Conservation (phyloP, 768 basidiomycete species). For the Hygrophorus pudorinus region DNA sequence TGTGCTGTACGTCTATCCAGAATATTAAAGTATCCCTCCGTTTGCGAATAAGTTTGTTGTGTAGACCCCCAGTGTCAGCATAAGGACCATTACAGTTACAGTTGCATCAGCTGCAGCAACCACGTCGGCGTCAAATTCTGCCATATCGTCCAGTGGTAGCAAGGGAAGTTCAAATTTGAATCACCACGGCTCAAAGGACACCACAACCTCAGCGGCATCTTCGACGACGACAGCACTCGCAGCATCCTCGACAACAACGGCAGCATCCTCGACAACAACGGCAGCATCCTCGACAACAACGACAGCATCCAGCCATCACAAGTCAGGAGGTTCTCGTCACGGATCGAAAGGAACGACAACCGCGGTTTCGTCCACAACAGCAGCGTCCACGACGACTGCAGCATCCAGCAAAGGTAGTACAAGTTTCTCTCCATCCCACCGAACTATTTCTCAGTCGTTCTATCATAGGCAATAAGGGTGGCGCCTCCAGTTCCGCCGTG, state of each 20-base stretch:
- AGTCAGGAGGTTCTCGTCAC: no score
- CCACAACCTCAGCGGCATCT: no score
- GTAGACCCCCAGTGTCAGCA: slow-evolving; percentile 13
- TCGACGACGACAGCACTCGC: no score
- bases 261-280: no score
- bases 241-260: no score
- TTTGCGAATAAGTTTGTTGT: slow-evolving; percentile 5
- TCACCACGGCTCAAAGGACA: no score
- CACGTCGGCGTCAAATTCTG: not conserved
- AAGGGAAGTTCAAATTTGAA: no score
- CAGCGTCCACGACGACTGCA: not conserved
- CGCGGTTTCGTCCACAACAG: not conserved
- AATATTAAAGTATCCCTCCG: slow-evolving; percentile 1
- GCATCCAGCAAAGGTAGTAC: slow-evolving; percentile 4
- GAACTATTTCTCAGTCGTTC: not conserved
- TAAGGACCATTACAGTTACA: slow-evolving; percentile 27
- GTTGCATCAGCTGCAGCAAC: slow-evolving; percentile 16
- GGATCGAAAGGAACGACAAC: no score
- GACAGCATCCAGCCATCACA: no score
- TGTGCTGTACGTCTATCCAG: slow-evolving; percentile 13
- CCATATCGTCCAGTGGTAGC: not conserved
- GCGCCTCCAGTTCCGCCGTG: slow-evolving; percentile 3
- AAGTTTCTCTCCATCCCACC: not conserved
- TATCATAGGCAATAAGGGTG: slow-evolving; percentile 8
- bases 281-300: no score